Percentiles rank a stretch among this genome's conserved stretches.
Conservation (phyloP, 1,139 yeast species). For the Kodamaea anthophila region DNA sequence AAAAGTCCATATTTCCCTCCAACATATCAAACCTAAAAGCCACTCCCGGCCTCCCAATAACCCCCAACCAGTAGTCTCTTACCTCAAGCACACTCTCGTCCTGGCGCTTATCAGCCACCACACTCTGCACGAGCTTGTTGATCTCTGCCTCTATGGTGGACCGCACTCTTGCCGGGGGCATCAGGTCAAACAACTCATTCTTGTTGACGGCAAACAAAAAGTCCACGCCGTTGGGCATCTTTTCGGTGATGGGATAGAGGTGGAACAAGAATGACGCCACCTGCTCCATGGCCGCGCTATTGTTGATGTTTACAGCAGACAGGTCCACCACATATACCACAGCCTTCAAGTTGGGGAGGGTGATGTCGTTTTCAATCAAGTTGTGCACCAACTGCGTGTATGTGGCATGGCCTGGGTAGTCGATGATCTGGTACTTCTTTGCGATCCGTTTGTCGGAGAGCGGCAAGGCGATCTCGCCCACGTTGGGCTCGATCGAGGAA, state of each 20-base stretch:
- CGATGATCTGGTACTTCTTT: slow-evolving; percentile 48
- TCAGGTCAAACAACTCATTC: slow-evolving; percentile 74
- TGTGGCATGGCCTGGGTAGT: slow-evolving; percentile 83
- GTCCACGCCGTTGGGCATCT: slow-evolving; percentile 59
- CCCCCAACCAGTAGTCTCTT: slow-evolving; percentile 40
- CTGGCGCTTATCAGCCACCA: slow-evolving; percentile 15
- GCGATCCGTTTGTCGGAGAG: slow-evolving; percentile 27
- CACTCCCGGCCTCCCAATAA: slow-evolving; percentile 35
- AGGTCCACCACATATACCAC: slow-evolving; percentile 67
- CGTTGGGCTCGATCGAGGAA: slow-evolving; percentile 40
- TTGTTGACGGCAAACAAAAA: slow-evolving; percentile 76
- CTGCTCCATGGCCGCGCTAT: slow-evolving; percentile 34
- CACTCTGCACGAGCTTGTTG: slow-evolving; percentile 44
- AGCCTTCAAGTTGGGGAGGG: slow-evolving; percentile 50
- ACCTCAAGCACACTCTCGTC: slow-evolving; percentile 12
- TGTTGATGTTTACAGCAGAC: slow-evolving; percentile 32
- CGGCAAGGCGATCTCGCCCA: slow-evolving; percentile 27
- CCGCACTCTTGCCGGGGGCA: slow-evolving; percentile 59
- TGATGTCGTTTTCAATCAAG: slow-evolving; percentile 37
- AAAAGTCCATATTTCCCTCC: slow-evolving; percentile 68
- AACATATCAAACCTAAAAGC: slow-evolving; percentile 55
- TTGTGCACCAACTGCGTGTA: slow-evolving; percentile 47
- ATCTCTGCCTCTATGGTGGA: slow-evolving; percentile 59
- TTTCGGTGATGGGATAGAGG: slow-evolving; percentile 52
- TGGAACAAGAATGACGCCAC: slow-evolving; percentile 53